phyloP scores from a whole-genome alignment of 345 rosid species.

The Hevea brasiliensis region DNA sequence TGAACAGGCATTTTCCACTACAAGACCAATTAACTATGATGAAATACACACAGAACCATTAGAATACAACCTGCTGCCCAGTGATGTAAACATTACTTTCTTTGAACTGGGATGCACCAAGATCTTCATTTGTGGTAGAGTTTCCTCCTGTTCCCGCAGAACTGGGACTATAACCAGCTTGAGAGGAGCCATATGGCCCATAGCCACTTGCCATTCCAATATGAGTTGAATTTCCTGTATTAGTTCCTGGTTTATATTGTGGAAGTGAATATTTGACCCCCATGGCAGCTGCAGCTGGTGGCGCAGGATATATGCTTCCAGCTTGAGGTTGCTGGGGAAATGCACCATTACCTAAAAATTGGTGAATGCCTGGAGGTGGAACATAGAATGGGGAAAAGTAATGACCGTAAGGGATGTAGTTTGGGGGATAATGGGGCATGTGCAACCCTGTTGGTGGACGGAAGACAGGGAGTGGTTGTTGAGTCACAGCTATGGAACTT shows the following conservation, averaged over 20 bases:
- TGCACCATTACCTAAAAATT: slow-evolving; percentile 71
- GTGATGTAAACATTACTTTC: slow-evolving; percentile 71
- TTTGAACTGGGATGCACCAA: slow-evolving; percentile 67
- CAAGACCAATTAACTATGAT: background rate
- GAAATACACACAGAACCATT: background rate
- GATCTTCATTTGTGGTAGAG: slow-evolving; percentile 71
- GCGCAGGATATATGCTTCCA: slow-evolving; percentile 64
- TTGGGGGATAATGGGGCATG: slow-evolving; percentile 78
- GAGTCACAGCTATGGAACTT: slow-evolving; percentile 71
- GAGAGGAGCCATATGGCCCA: slow-evolving; percentile 78
- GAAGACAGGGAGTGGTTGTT: slow-evolving; percentile 79
- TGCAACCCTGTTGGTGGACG: slow-evolving; percentile 86
- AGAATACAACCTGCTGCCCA: slow-evolving; percentile 67
- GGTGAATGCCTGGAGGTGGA: slow-evolving; percentile 75
- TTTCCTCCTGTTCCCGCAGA: slow-evolving; percentile 69
- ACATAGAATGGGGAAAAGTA: slow-evolving; percentile 73
- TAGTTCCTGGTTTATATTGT: slow-evolving; percentile 77
- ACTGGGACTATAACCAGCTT: slow-evolving; percentile 67
- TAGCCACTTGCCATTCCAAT: slow-evolving; percentile 75
- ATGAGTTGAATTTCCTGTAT: slow-evolving; percentile 62
- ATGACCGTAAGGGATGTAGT: slow-evolving; percentile 74
- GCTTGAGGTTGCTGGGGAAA: slow-evolving; percentile 85
- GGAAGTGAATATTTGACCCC: slow-evolving; percentile 79
- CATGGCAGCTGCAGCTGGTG: slow-evolving; percentile 59
- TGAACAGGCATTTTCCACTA: background rate